Evolutionary conservation across 495 filamentous ascomycete species (phyloP).

Genomic region (Tuber calosporum): DNA sequence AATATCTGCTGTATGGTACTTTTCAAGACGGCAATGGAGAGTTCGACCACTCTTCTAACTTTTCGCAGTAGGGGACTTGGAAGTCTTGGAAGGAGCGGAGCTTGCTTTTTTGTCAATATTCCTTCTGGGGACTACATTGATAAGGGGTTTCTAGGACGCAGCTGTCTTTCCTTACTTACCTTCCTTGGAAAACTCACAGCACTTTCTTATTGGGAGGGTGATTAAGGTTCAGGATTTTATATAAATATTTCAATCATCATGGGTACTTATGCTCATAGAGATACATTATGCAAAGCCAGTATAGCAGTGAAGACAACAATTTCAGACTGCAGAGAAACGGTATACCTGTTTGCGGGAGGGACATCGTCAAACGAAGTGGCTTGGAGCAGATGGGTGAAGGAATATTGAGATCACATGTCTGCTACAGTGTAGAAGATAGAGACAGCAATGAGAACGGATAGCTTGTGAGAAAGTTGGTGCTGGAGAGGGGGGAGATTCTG

Average conservation of each 20-base stretch:
- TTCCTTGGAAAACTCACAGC: not conserved
- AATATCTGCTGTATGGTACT: not conserved
- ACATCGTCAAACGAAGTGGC: constrained; percentile 38
- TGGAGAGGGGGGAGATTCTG: constrained; percentile 10
- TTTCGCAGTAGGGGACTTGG: not conserved
- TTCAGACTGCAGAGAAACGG: constrained; percentile 35
- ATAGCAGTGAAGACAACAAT: constrained; percentile 39
- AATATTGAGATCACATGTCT: not conserved
- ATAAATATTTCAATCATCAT: constrained; percentile 29
- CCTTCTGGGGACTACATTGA: not conserved
- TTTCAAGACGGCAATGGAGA: not conserved
- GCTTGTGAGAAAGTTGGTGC: not conserved
- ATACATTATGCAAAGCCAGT: constrained; percentile 37
- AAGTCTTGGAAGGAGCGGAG: not conserved
- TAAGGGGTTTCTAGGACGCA: not conserved
- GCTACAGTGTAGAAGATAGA: not conserved
- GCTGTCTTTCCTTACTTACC: constrained; percentile 5
- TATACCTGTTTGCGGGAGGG: constrained; percentile 27
- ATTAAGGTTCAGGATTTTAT: constrained; percentile 25
- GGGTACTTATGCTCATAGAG: constrained; percentile 35
- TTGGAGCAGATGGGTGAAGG: not conserved
- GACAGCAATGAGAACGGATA: constrained; percentile 9
- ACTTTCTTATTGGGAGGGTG: not conserved
- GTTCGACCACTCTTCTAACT: not conserved
- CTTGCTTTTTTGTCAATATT: not conserved